Evolutionary conservation across 768 basidiomycete genomes (phyloP).

Genomic region (Pleurotus cornucopiae): DNA sequence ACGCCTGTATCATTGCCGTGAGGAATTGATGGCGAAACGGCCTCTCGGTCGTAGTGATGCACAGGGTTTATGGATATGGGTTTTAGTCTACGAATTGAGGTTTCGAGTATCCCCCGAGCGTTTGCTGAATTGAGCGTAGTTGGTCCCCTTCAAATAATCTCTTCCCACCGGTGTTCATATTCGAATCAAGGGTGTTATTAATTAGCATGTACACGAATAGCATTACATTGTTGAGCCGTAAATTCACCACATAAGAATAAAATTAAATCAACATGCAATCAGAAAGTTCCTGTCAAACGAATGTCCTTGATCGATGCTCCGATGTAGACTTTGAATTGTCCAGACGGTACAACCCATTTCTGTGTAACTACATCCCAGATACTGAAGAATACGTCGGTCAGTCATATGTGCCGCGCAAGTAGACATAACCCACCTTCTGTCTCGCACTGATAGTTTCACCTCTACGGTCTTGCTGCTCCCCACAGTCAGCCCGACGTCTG

Average conservation of each 20-base stretch:
- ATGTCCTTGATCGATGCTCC: constrained; percentile 51
- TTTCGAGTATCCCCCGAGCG: no score
- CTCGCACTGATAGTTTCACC: constrained; percentile 44
- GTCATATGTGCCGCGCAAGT: background rate
- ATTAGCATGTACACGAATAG: no score
- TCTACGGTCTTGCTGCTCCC: constrained; percentile 42
- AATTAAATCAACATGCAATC: background rate
- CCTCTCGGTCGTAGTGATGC: no score
- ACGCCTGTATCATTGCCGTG: no score
- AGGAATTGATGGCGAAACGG: no score
- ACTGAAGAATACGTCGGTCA: constrained; percentile 18
- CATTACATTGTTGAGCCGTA: no score
- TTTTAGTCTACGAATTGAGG: no score
- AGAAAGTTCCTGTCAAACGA: constrained; percentile 31
- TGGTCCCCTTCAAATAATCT: no score
- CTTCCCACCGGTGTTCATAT: no score
- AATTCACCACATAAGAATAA: background rate
- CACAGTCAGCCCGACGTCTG: constrained; percentile 44
- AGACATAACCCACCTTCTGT: constrained; percentile 36
- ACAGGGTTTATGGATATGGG: no score
- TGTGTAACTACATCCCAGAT: constrained; percentile 54
- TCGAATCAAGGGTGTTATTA: no score
- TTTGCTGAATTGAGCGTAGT: no score
- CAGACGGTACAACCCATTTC: constrained; percentile 44
- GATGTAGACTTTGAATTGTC: constrained; percentile 47